These are phyloP conservation scores for Brassica cretica DNA, from an alignment of 345 rosid genomes.

Conservation along the genomic window DNA sequence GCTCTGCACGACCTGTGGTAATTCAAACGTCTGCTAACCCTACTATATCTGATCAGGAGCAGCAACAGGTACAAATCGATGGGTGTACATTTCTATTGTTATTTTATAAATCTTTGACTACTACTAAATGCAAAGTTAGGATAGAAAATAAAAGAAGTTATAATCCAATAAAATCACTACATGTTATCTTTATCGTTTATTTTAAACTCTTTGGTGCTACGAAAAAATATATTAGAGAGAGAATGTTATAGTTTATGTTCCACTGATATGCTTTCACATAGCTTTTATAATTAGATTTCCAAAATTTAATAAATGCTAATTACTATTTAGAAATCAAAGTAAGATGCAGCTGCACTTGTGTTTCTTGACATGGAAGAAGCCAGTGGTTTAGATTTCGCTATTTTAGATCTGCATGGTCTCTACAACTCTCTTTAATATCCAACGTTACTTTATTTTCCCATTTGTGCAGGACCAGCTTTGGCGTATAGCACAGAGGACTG, in stretches of 20 bases:
- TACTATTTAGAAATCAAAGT: constrained; percentile 23
- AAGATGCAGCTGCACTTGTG: constrained; percentile 17
- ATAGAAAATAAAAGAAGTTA: neutral
- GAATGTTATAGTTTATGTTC: neutral
- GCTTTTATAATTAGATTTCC: neutral
- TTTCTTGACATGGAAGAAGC: constrained; percentile 15
- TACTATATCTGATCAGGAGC: constrained; percentile 85
- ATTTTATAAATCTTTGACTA: neutral
- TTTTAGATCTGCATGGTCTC: constrained; percentile 8
- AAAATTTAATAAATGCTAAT: neutral
- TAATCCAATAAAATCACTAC: constrained; percentile 10
- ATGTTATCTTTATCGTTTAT: constrained; percentile 1
- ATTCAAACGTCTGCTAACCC: constrained; percentile 78
- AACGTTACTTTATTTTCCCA: constrained; percentile 24
- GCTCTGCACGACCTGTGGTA: constrained; percentile 88
- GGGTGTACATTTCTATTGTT: constrained; percentile 13
- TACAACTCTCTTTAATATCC: neutral
- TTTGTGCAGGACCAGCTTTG: constrained; percentile 81
- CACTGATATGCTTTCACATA: constrained; percentile 10
- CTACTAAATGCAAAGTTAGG: constrained; percentile 5
- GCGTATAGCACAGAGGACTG: constrained; percentile 94
- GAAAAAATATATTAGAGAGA: neutral
- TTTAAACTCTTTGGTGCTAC: neutral
- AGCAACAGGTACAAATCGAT: constrained; percentile 71
- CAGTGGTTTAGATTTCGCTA: constrained; percentile 3